A percentile compares a stretch with the other conserved stretches of the same genome.
Conservation (phyloP, 2,329 filamentous ascomycete genomes). For the Cladosporium cucumerinum region DNA sequence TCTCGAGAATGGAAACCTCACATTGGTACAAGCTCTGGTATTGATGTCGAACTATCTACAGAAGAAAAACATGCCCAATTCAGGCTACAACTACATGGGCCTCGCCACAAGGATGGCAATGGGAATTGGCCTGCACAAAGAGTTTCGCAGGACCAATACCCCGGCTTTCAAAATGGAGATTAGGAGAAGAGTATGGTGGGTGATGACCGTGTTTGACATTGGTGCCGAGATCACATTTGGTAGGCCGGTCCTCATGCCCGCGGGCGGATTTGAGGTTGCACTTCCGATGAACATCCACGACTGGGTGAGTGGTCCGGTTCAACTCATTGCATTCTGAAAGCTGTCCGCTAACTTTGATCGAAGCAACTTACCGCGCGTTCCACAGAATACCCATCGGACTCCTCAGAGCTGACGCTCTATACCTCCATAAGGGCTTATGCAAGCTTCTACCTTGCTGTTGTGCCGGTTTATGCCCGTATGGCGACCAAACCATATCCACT, state of each 20-base stretch:
- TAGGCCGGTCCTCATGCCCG: slow-evolving; percentile 46
- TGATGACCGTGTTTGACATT: slow-evolving; percentile 45
- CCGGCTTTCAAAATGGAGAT: slow-evolving; percentile 38
- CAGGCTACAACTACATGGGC: slow-evolving; percentile 49
- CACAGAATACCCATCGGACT: slow-evolving; percentile 39
- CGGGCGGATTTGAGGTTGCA: slow-evolving; percentile 43
- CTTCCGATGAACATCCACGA: slow-evolving; percentile 30
- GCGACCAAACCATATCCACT: neutral
- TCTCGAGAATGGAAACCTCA: slow-evolving; percentile 49
- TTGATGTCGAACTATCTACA: slow-evolving; percentile 50
- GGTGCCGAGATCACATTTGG: slow-evolving; percentile 51
- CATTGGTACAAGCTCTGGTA: slow-evolving; percentile 46
- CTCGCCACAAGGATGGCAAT: slow-evolving; percentile 51
- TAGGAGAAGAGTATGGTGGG: slow-evolving; percentile 37
- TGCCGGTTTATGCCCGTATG: slow-evolving; percentile 39
- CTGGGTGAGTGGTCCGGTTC: neutral
- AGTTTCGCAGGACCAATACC: slow-evolving; percentile 47
- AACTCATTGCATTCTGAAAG: neutral
- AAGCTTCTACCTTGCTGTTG: slow-evolving; percentile 34
- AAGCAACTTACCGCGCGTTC: neutral
- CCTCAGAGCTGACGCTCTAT: neutral
- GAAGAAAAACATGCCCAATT: slow-evolving; percentile 51
- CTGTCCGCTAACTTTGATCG: neutral
- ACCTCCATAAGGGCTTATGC: neutral
- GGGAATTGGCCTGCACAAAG: slow-evolving; percentile 50